Conservation (phyloP, 2,329 filamentous ascomycete genomes). For the Alternaria brassicae region DNA sequence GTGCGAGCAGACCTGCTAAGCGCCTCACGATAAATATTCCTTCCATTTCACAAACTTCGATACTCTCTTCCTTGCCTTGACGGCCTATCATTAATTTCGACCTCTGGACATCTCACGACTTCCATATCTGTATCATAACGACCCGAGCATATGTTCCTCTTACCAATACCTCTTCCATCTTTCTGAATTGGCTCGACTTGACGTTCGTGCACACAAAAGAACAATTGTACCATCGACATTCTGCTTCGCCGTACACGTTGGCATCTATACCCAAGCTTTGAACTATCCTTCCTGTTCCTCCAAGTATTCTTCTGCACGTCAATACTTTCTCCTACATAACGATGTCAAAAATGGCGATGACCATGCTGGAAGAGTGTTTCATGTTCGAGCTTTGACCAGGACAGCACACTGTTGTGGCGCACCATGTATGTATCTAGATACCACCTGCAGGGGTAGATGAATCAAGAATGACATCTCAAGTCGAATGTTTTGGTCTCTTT, state of each 20-base stretch:
- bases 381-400: conserved; percentile 24
- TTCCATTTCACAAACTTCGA: conserved; percentile 14
- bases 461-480: conserved; percentile 30
- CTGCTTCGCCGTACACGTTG: conserved; percentile 9
- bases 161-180: conserved; percentile 20
- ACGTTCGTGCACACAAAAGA: conserved; percentile 16
- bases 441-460: conserved; percentile 31
- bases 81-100: conserved; percentile 32
- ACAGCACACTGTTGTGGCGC: conserved; percentile 31
- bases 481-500: conserved; percentile 10
- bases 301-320: conserved; percentile 17
- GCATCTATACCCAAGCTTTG: conserved; percentile 15
- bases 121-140: conserved; percentile 36
- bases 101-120: conserved; percentile 20
- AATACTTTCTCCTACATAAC: conserved; percentile 22
- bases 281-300: conserved; percentile 6
- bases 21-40: conserved; percentile 13
- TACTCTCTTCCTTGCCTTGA: conserved; percentile 19
- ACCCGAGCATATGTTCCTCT: conserved; percentile 30
- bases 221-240: conserved; percentile 11
- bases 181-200: conserved; percentile 15
- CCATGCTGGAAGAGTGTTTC: conserved; percentile 36
- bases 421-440: conserved; percentile 33
- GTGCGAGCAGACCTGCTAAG: conserved; percentile 52
- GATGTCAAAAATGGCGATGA: conserved; percentile 21